Percentiles rank a stretch among this genome's conserved stretches.
These are phyloP conservation scores for Fomitopsis pulvina DNA, from an alignment of 768 basidiomycete species.

Conservation along the genomic window DNA sequence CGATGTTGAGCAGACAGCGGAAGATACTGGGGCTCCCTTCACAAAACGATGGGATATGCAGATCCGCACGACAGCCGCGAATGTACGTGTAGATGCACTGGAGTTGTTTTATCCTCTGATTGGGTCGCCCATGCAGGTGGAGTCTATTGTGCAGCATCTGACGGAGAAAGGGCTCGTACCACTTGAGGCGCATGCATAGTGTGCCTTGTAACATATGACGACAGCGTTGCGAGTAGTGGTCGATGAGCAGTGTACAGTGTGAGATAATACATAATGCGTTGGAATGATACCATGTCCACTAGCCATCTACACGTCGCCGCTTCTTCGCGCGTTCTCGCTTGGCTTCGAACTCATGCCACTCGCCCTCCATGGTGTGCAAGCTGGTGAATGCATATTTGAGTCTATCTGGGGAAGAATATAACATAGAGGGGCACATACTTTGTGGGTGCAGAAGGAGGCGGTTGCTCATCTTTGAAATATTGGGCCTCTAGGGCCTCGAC, in stretches of 20 bases:
- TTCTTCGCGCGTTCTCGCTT: slow-evolving; percentile 87
- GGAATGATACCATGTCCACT: slow-evolving; percentile 10
- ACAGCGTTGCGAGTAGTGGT: slow-evolving; percentile 30
- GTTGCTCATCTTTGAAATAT: slow-evolving; percentile 83
- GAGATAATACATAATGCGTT: slow-evolving; percentile 20
- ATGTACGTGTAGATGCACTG: slow-evolving; percentile 41
- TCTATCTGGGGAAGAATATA: too few relatives aligned
- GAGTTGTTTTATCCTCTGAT: slow-evolving; percentile 1
- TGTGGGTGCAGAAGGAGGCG: slow-evolving; percentile 62
- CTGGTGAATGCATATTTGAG: slow-evolving; percentile 41
- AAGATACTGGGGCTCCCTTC: slow-evolving; percentile 83
- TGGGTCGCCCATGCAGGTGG: slow-evolving; percentile 45
- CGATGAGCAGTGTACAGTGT: slow-evolving; percentile 11
- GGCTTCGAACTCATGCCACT: slow-evolving; percentile 97
- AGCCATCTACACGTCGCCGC: slow-evolving; percentile 53
- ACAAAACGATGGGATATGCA: slow-evolving; percentile 96
- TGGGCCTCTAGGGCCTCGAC: slow-evolving; percentile 70
- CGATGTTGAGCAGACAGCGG: slow-evolving; percentile 76
- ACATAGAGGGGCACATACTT: slow-evolving; percentile 49
- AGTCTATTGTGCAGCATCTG: slow-evolving; percentile 80
- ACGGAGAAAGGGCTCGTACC: slow-evolving; percentile 61
- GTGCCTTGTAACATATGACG: slow-evolving; percentile 16
- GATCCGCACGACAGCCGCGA: slow-evolving; percentile 82
- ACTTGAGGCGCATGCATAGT: slow-evolving; percentile 18
- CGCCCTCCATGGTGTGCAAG: slow-evolving; percentile 76